Conservation (phyloP, 2,329 filamentous ascomycete species). For the Zarea fungicola region DNA sequence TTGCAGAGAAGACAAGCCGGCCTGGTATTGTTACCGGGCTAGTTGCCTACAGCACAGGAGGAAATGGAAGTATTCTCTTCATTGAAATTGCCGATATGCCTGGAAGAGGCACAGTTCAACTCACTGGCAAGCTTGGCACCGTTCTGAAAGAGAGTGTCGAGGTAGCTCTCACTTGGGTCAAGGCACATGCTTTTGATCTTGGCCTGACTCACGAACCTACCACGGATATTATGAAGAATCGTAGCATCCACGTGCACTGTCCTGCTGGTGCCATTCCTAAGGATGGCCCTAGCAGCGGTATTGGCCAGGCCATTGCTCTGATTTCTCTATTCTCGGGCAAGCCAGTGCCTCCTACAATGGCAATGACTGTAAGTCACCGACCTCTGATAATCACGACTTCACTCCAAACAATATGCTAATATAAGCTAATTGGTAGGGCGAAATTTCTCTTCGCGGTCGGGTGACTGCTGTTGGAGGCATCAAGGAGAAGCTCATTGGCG, state of each 20-base stretch:
- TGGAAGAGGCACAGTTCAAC: conserved; percentile 82
- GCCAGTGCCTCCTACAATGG: conserved; percentile 81
- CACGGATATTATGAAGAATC: conserved; percentile 92
- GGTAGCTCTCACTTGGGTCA: conserved; percentile 94
- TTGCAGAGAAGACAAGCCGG: conserved; percentile 76
- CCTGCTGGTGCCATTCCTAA: conserved; percentile 93
- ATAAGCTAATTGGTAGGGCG: conserved; percentile 41
- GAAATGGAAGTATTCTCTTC: conserved; percentile 93
- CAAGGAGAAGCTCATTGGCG: conserved; percentile 97
- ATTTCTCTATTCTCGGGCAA: conserved; percentile 86
- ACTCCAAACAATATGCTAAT: conserved; percentile 20
- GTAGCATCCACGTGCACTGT: conserved; percentile 93
- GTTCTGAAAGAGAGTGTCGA: conserved; percentile 97
- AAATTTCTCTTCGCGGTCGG: conserved; percentile 75
- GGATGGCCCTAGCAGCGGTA: conserved; percentile 79
- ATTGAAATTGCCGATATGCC: conserved; percentile 99
- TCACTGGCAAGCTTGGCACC: conserved; percentile 93
- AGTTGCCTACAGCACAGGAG: conserved; percentile 88
- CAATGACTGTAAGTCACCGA: conserved; percentile 74
- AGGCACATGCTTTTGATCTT: conserved; percentile 88
- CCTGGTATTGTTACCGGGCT: conserved; percentile 94
- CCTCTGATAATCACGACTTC: conserved; percentile 9
- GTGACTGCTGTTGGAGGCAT: conserved; percentile 95
- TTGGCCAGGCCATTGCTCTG: conserved; percentile 89
- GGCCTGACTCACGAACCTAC: conserved; percentile 74